Percentiles rank a stretch among this genome's conserved stretches.
Conservation (phyloP, 2,329 filamentous ascomycete genomes). For the Aspergillus sp. region DNA sequence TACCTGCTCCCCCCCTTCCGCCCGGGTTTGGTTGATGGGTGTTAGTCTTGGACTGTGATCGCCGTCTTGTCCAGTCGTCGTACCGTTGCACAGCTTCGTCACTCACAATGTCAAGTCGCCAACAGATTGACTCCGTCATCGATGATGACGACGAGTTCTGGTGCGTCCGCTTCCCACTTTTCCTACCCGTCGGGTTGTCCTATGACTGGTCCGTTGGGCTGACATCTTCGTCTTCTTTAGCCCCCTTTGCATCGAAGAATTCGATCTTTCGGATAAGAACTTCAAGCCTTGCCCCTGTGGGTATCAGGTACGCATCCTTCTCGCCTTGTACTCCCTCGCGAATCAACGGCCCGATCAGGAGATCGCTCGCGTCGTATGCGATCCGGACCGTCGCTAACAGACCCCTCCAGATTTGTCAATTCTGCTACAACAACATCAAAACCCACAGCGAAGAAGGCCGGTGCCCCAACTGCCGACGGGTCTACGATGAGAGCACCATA, state of each 20-base stretch:
- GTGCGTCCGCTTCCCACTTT: constrained; percentile 30
- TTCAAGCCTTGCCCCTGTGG: constrained; percentile 97
- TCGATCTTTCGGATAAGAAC: constrained; percentile 95
- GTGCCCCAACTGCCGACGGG: constrained; percentile 93
- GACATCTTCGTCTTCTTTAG: constrained; percentile 51
- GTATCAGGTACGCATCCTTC: constrained; percentile 72
- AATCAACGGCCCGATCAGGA: not conserved
- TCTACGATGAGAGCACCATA: constrained; percentile 96
- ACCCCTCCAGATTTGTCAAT: constrained; percentile 82
- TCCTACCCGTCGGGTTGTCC: not conserved
- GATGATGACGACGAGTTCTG: constrained; percentile 53
- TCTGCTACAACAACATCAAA: constrained; percentile 99
- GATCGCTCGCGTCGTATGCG: constrained; percentile 13
- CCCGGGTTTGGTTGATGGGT: constrained; percentile 20
- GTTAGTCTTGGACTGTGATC: constrained; percentile 16
- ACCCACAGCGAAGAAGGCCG: constrained; percentile 91
- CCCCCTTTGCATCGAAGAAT: constrained; percentile 97
- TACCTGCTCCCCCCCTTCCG: constrained; percentile 23
- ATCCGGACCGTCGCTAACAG: constrained; percentile 13
- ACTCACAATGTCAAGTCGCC: constrained; percentile 46
- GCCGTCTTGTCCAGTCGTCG: constrained; percentile 19
- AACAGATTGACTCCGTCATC: constrained; percentile 51
- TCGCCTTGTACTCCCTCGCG: not conserved
- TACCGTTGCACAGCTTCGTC: constrained; percentile 26
- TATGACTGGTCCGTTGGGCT: constrained; percentile 18